Percentiles rank a stretch among this genome's conserved stretches.
Conservation (phyloP, 805 yeast genomes). For the Tetrapisispora taiwanensis region DNA sequence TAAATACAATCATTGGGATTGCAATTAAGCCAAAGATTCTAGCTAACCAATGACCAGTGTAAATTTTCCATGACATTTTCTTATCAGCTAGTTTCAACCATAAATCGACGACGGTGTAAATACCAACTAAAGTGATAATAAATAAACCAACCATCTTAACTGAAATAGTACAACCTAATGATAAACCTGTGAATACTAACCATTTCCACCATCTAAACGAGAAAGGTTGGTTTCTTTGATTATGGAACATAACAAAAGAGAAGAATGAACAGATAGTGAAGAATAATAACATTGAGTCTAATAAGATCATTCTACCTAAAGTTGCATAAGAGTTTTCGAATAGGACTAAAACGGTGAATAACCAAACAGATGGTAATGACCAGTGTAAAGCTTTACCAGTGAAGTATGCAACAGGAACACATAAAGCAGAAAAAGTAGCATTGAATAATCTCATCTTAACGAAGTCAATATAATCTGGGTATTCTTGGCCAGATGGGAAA, state of each 20-base stretch:
- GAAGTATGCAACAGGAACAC: constrained; percentile 63
- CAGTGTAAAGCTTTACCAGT: constrained; percentile 54
- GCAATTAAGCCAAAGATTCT: constrained; percentile 53
- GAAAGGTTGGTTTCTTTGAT: constrained; percentile 41
- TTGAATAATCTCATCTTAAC: constrained; percentile 63
- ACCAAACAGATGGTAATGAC: constrained; percentile 42
- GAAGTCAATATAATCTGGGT: constrained; percentile 53
- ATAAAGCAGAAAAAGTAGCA: constrained; percentile 53
- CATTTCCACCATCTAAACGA: constrained; percentile 89
- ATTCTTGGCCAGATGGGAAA: constrained; percentile 55
- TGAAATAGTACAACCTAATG: constrained; percentile 82
- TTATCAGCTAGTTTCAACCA: constrained; percentile 77
- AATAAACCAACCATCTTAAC: constrained; percentile 96
- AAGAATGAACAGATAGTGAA: constrained; percentile 64
- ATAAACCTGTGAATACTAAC: constrained; percentile 73
- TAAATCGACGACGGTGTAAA: constrained; percentile 77
- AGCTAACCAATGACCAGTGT: constrained; percentile 55
- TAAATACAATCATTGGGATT: constrained; percentile 53
- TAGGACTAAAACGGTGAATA: constrained; percentile 52
- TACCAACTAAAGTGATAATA: constrained; percentile 78
- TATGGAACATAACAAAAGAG: constrained; percentile 48
- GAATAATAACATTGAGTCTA: constrained; percentile 68
- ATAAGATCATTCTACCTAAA: constrained; percentile 60
- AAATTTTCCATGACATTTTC: constrained; percentile 39
- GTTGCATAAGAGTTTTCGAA: constrained; percentile 62